phyloP scores from a whole-genome alignment of 768 basidiomycete species.

The Hygrocybe coccinea region DNA sequence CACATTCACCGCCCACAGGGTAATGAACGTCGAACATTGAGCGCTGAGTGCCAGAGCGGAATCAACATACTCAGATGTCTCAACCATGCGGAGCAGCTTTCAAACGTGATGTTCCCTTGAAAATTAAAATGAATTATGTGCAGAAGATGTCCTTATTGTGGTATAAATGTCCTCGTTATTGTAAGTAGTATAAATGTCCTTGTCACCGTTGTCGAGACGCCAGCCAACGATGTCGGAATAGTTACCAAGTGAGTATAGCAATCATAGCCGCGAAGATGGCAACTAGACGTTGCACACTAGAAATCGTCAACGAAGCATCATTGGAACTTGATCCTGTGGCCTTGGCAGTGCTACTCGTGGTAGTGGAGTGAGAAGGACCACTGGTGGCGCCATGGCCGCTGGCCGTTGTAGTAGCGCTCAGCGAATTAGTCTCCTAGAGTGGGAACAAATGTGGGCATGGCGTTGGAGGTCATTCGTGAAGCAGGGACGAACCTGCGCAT shows the following conservation, averaged over 20 bases:
- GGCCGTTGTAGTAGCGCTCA: background rate
- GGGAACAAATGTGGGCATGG: background rate
- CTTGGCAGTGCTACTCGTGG: background rate
- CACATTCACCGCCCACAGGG: too few relatives aligned
- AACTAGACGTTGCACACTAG: background rate
- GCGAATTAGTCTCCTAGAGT: background rate
- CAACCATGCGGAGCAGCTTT: too few relatives aligned
- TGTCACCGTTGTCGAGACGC: background rate
- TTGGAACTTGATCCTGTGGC: background rate
- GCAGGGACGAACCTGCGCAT: constrained; percentile 3
- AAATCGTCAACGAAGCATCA: background rate
- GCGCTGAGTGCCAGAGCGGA: too few relatives aligned
- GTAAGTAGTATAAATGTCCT: background rate
- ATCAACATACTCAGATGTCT: too few relatives aligned
- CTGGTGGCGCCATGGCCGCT: background rate
- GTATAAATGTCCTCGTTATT: too few relatives aligned
- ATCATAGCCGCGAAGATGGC: background rate
- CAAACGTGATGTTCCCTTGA: too few relatives aligned
- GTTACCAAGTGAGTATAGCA: background rate
- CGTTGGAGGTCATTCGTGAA: background rate
- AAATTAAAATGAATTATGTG: too few relatives aligned
- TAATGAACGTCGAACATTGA: too few relatives aligned
- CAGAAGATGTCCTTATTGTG: too few relatives aligned
- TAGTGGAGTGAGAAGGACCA: background rate
- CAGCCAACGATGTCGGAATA: background rate